phyloP scores from a whole-genome alignment of 352 stramenopile species.

The Globisporangium paddicum region DNA sequence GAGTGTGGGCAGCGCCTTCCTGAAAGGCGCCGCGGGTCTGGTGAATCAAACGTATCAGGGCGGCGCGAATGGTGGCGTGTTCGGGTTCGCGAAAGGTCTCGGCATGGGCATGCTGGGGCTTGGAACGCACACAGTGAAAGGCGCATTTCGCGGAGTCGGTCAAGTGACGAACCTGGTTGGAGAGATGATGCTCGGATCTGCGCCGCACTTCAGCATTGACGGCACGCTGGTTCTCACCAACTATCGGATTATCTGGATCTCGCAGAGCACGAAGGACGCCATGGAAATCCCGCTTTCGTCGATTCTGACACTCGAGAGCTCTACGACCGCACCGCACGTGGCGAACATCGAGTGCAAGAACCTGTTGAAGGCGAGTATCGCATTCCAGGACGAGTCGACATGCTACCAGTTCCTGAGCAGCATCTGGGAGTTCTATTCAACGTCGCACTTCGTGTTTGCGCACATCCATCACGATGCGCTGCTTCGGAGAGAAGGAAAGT shows the following conservation, averaged over 20 bases:
- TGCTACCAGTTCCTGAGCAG: conserved; percentile 72
- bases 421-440: conserved; percentile 69
- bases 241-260: conserved; percentile 85
- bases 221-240: conserved; percentile 78
- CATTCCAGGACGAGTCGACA: conserved; percentile 77
- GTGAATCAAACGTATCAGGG: conserved; percentile 88
- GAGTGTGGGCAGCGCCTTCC: conserved; percentile 78
- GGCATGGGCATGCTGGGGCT: conserved; percentile 84
- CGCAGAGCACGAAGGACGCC: conserved; percentile 66
- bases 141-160: conserved; percentile 76
- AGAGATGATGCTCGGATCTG: conserved; percentile 81
- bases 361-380: conserved; percentile 69
- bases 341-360: conserved; percentile 85
- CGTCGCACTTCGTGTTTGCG: conserved; percentile 67
- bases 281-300: conserved; percentile 82
- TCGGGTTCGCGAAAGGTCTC: conserved; percentile 85
- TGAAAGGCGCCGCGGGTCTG: conserved; percentile 76
- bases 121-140: conserved; percentile 83
- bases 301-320: conserved; percentile 75
- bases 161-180: conserved; percentile 86
- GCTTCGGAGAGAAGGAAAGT: conserved; percentile 33
- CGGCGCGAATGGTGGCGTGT: conserved; percentile 74
- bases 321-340: conserved; percentile 74
- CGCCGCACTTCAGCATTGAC: conserved; percentile 86
- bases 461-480: conserved; percentile 71